Conservation (phyloP, 164 flowering plant genomes). For the Akebia trifoliata region DNA sequence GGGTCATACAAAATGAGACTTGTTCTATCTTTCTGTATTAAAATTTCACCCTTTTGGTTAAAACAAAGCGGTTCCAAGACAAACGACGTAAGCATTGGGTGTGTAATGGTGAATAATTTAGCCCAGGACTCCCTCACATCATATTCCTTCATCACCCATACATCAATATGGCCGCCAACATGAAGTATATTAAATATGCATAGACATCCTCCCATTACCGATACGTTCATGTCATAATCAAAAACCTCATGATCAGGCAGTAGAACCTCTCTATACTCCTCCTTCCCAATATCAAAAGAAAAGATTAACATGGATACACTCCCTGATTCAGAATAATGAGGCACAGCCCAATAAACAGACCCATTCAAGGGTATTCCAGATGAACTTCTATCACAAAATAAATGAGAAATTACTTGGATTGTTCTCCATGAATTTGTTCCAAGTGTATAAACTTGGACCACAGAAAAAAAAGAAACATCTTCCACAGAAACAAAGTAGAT, state of each 20-base stretch:
- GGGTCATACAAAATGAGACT: too few relatives aligned
- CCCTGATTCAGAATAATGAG: too few relatives aligned
- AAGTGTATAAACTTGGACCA: conserved; percentile 3
- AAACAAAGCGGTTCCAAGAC: too few relatives aligned
- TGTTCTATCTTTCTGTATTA: too few relatives aligned
- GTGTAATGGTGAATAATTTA: neutral
- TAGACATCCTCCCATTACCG: neutral
- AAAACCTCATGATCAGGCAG: neutral
- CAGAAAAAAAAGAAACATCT: neutral
- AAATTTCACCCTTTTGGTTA: too few relatives aligned
- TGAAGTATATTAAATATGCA: neutral
- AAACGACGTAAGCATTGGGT: too few relatives aligned
- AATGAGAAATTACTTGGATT: neutral
- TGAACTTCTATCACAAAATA: neutral
- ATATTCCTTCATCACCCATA: conserved; percentile 6
- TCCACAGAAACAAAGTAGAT: neutral
- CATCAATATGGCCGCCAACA: too few relatives aligned
- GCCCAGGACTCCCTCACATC: neutral
- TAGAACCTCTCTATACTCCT: neutral
- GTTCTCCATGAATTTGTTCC: neutral
- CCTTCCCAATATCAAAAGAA: neutral
- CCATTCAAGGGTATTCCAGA: neutral
- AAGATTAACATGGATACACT: neutral
- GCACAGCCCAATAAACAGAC: neutral
- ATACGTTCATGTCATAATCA: neutral